Conservation (phyloP, 2,329 filamentous ascomycete genomes). For the Laburnicola sp. region DNA sequence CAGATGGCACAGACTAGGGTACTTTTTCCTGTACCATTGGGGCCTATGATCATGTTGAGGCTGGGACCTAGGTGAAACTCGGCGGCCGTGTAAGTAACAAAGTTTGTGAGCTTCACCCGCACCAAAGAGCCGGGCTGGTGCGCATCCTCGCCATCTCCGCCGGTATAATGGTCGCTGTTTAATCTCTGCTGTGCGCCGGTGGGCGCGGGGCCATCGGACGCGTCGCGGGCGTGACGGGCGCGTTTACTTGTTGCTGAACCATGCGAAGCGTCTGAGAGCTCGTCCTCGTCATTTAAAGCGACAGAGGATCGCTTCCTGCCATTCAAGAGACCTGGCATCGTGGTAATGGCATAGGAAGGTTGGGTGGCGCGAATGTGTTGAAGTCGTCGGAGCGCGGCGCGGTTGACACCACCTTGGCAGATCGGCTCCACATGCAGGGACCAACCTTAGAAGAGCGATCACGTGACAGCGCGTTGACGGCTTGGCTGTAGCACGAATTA, state of each 20-base stretch:
- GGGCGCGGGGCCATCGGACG: conserved; percentile 24
- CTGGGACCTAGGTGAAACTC: conserved; percentile 91
- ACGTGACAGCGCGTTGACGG: background rate
- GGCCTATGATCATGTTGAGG: conserved; percentile 97
- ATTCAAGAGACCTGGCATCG: conserved; percentile 33
- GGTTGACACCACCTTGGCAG: no score
- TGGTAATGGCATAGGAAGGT: conserved; percentile 6
- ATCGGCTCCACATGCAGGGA: no score
- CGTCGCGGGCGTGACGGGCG: conserved; percentile 34
- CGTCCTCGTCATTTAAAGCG: conserved; percentile 26
- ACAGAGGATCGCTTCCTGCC: conserved; percentile 29
- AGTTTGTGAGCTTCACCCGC: conserved; percentile 81
- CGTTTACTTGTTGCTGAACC: conserved; percentile 36
- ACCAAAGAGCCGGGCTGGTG: conserved; percentile 79
- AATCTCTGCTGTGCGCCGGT: conserved; percentile 10
- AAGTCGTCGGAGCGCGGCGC: background rate
- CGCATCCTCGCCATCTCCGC: conserved; percentile 19
- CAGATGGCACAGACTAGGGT: conserved; percentile 97
- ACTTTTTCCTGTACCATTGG: conserved; percentile 98
- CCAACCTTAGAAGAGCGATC: background rate
- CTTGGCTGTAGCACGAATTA: background rate
- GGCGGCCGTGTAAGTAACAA: conserved; percentile 91
- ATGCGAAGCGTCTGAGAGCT: conserved; percentile 23
- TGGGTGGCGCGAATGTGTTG: background rate
- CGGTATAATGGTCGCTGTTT: conserved; percentile 11